Conservation (phyloP, 192 early-diverging fungal genomes). For the Mortierella claussenii region DNA sequence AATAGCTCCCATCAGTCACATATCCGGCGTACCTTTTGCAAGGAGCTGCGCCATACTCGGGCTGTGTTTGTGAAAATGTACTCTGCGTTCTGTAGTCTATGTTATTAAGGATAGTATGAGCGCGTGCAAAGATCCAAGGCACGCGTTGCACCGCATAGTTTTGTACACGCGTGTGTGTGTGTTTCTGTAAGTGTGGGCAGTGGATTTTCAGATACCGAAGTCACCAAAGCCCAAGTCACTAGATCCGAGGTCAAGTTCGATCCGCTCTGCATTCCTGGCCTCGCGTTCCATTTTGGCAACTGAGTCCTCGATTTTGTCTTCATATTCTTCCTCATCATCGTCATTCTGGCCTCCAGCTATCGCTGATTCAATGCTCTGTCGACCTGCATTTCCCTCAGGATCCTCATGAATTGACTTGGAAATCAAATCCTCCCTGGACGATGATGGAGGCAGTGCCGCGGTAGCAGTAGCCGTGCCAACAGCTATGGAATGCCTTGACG, state of each 20-base stretch:
- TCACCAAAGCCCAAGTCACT: conserved; percentile 25
- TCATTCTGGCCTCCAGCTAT: background rate
- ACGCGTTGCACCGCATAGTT: too few species aligned
- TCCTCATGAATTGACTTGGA: conserved; percentile 8
- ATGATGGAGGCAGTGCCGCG: conserved; percentile 1
- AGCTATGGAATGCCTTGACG: conserved; percentile 15
- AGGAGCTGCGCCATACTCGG: too few species aligned
- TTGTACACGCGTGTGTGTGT: too few species aligned
- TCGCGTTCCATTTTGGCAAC: conserved; percentile 25
- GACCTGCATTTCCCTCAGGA: background rate
- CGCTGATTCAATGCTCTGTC: background rate
- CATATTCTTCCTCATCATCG: conserved; percentile 4
- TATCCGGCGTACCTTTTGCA: too few species aligned
- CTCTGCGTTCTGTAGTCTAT: too few species aligned
- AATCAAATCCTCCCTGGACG: conserved; percentile 19
- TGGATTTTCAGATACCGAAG: conserved; percentile 17
- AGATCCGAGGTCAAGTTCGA: conserved; percentile 29
- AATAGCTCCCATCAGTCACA: too few species aligned
- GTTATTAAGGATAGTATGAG: too few species aligned
- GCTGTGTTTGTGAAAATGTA: too few species aligned
- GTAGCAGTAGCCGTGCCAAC: too few species aligned
- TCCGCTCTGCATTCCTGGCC: conserved; percentile 30
- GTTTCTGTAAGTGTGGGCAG: background rate
- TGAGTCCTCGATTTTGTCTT: conserved; percentile 14
- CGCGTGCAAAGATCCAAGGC: too few species aligned